phyloP scores from a whole-genome alignment of 2,329 filamentous ascomycete species.

The Trichoderma sp. region DNA sequence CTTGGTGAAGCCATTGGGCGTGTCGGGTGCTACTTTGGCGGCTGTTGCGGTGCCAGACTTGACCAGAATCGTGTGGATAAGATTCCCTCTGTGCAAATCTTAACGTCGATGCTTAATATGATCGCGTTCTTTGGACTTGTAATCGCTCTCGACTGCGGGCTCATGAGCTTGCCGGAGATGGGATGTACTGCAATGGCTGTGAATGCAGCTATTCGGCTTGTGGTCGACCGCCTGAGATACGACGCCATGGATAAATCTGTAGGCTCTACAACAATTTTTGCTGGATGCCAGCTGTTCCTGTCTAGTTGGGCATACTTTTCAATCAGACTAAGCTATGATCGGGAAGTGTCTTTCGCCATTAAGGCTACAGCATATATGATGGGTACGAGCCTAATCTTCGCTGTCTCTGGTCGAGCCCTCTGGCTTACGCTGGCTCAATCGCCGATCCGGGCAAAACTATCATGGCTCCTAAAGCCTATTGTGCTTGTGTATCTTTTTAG shows the following conservation, averaged over 20 bases:
- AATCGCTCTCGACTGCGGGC: neutral
- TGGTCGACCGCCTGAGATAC: neutral
- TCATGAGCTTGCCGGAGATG: neutral
- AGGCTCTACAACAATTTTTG: neutral
- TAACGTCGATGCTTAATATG: neutral
- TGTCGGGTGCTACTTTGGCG: neutral
- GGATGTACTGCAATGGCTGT: neutral
- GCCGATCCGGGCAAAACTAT: neutral
- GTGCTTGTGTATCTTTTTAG: neutral
- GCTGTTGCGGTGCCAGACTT: neutral
- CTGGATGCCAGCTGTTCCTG: neutral
- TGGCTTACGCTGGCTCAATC: neutral
- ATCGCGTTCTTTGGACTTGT: neutral
- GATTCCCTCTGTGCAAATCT: neutral
- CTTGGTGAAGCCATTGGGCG: neutral
- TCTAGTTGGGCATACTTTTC: neutral
- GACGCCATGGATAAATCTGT: neutral
- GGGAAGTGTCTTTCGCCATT: neutral
- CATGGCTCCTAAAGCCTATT: neutral
- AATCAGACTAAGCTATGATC: neutral
- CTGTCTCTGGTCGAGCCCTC: neutral
- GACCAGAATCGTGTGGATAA: neutral
- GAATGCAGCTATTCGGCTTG: neutral
- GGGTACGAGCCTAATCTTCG: neutral
- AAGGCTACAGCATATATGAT: neutral